phyloP scores from a whole-genome alignment of 2,329 filamentous ascomycete species.

The Aureobasidium pullulans region DNA sequence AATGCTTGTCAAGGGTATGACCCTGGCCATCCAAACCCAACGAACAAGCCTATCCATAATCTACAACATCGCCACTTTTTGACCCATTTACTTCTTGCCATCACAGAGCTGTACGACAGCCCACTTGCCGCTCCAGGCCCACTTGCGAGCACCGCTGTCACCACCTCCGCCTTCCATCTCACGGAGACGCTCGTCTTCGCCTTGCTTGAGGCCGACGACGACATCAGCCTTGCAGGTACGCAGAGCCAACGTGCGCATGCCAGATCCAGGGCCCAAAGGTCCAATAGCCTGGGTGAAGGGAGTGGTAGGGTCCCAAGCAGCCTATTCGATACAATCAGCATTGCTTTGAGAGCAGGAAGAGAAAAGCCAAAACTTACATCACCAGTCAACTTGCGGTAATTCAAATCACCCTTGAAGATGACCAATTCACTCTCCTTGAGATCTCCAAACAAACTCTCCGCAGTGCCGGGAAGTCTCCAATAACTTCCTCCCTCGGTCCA shows the following conservation, averaged over 20 bases:
- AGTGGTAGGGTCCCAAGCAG: conserved; percentile 77
- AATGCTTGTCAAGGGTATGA: neutral
- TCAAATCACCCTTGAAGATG: conserved; percentile 95
- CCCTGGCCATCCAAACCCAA: neutral
- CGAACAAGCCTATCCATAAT: neutral
- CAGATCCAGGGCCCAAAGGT: conserved; percentile 72
- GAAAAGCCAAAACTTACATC: conserved; percentile 56
- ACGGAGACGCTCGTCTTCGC: conserved; percentile 74
- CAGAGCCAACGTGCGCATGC: conserved; percentile 76
- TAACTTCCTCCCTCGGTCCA: conserved; percentile 86
- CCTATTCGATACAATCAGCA: conserved; percentile 37
- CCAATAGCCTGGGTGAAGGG: conserved; percentile 80
- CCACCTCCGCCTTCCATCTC: conserved; percentile 62
- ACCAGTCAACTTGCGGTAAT: conserved; percentile 86
- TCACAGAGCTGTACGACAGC: conserved; percentile 82
- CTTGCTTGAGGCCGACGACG: conserved; percentile 76
- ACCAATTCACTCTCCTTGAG: conserved; percentile 78
- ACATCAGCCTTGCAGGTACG: conserved; percentile 96
- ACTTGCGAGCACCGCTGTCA: conserved; percentile 64
- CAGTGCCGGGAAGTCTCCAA: conserved; percentile 72
- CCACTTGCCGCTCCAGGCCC: conserved; percentile 96
- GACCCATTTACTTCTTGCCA: conserved; percentile 43
- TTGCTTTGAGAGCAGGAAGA: too few relatives aligned
- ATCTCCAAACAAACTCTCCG: conserved; percentile 63
- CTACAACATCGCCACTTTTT: neutral